phyloP scores from a whole-genome alignment of 495 filamentous ascomycete genomes.

The Cercophora sp. region DNA sequence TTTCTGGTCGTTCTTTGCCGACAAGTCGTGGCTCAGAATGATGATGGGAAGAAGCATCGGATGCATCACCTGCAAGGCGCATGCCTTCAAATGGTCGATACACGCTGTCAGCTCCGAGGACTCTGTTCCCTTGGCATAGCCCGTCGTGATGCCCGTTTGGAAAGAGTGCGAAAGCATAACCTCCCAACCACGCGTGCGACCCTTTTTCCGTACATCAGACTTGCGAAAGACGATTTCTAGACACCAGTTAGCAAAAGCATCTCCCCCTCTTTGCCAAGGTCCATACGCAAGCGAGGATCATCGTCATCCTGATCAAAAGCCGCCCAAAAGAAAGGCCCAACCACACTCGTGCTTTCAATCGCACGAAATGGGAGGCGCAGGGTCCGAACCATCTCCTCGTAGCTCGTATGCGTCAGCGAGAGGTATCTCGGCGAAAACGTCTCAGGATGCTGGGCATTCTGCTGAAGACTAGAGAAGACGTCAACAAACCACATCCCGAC shows the following conservation, averaged over 20 bases:
- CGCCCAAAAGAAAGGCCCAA: conserved; percentile 56
- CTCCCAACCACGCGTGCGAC: conserved; percentile 55
- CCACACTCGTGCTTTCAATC: conserved; percentile 47
- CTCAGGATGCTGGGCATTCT: conserved; percentile 45
- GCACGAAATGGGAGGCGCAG: conserved; percentile 47
- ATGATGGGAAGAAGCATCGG: conserved; percentile 53
- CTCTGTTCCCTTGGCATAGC: conserved; percentile 51
- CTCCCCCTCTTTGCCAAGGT: background rate
- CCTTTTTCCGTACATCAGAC: conserved; percentile 55
- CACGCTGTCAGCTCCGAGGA: conserved; percentile 44
- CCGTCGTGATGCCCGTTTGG: conserved; percentile 46
- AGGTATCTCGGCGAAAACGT: conserved; percentile 49
- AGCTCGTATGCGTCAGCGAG: conserved; percentile 36
- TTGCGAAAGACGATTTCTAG: conserved; percentile 54
- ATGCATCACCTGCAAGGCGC: conserved; percentile 43
- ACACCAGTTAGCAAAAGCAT: background rate
- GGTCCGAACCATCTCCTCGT: conserved; percentile 39
- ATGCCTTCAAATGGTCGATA: conserved; percentile 44
- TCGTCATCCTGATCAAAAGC: conserved; percentile 49
- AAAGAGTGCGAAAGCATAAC: conserved; percentile 55
- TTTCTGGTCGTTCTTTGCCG: conserved; percentile 44
- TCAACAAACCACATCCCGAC: background rate
- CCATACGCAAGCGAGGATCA: conserved; percentile 48
- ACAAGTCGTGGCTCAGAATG: conserved; percentile 50
- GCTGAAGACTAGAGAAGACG: conserved; percentile 42